These are phyloP conservation scores for barrel medic (Medicago truncatula) DNA, from an alignment of 306 rosid genomes.

Conservation along the genomic window MtrunA17r5.0-ANR NC_053046.1:10825001-10825500, in stretches of 20 bases:
- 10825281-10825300: conserved; percentile 14
- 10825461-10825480: no score
- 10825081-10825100: background rate
- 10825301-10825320: background rate
- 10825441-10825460: background rate
- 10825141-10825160: conserved; percentile 10
- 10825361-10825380: conserved; percentile 19
- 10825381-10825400: conserved; percentile 12
- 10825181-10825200: background rate
- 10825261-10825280: conserved; percentile 36
- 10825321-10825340: conserved; percentile 1
- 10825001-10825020: background rate
- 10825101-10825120: background rate
- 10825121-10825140: background rate
- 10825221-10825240: background rate
- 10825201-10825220: background rate
- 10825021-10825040: background rate
- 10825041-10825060: background rate
- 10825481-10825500: no score
- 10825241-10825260: background rate
- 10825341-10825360: background rate
- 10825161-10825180: conserved; percentile 29
- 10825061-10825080: background rate
- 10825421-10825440: conserved; percentile 6
- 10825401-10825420: conserved; percentile 5